phyloP scores from a whole-genome alignment of 1,139 yeast species.

The Blastobotrys elegans region DNA sequence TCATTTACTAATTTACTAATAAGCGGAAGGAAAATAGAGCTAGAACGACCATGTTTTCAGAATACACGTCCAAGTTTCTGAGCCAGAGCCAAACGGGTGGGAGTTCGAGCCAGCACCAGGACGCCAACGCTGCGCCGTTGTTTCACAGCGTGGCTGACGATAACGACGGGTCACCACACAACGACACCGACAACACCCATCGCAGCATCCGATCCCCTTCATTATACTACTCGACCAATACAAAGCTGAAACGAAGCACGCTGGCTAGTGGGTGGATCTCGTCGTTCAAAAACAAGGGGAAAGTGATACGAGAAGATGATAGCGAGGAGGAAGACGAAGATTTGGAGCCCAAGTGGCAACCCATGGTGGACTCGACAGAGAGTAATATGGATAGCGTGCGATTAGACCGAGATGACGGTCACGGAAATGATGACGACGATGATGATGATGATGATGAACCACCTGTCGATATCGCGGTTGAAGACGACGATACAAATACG shows the following conservation, averaged over 20 bases:
- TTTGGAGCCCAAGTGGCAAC: slow-evolving; percentile 10
- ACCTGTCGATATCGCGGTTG: slow-evolving; percentile 26
- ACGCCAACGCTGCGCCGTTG: slow-evolving; percentile 27
- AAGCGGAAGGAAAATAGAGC: no score
- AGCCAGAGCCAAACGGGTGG: slow-evolving; percentile 31
- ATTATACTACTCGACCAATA: slow-evolving; percentile 17
- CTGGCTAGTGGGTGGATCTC: slow-evolving; percentile 21
- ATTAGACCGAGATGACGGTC: background rate
- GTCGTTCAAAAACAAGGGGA: slow-evolving; percentile 17
- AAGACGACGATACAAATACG: slow-evolving; percentile 12
- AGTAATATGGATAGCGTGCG: slow-evolving; percentile 3
- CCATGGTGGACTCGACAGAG: slow-evolving; percentile 6
- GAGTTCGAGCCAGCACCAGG: slow-evolving; percentile 8
- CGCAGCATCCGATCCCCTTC: slow-evolving; percentile 16
- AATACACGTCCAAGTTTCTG: slow-evolving; percentile 35
- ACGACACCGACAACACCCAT: background rate
- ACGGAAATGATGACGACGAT: background rate
- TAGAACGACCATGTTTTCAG: slow-evolving; percentile 34
- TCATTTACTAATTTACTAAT: no score
- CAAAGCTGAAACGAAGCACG: slow-evolving; percentile 4
- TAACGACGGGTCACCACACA: slow-evolving; percentile 17
- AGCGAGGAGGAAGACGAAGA: slow-evolving; percentile 13
- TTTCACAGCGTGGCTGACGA: slow-evolving; percentile 31
- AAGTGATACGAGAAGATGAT: slow-evolving; percentile 4
- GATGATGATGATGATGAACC: slow-evolving; percentile 23